These are phyloP conservation scores for Halocafeteria seosinensis DNA, from an alignment of 108 stramenopile genomes.

Conservation along the genomic window DNA sequence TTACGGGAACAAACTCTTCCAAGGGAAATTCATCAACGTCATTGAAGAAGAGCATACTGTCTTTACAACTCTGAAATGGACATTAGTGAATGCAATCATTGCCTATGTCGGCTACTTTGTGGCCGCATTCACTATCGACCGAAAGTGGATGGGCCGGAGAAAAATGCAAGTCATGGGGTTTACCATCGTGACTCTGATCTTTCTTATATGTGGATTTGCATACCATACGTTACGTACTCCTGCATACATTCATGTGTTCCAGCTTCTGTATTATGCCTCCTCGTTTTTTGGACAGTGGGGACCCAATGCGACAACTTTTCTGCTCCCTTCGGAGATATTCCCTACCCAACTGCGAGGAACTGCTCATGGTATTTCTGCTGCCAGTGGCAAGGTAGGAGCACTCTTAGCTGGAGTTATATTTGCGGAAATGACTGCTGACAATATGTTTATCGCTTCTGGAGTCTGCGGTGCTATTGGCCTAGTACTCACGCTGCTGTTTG, in stretches of 20 bases:
- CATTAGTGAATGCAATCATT: conserved; percentile 16
- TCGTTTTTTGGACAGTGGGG: conserved; percentile 43
- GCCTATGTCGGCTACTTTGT: conserved; percentile 29
- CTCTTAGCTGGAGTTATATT: conserved; percentile 1
- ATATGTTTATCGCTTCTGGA: no score
- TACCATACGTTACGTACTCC: background rate
- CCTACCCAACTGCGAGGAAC: conserved; percentile 31
- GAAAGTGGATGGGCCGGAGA: conserved; percentile 29
- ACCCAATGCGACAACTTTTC: conserved; percentile 41
- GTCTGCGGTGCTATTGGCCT: no score
- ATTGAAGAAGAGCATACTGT: no score
- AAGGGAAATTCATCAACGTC: background rate
- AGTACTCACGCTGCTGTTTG: no score
- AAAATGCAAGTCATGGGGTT: conserved; percentile 35
- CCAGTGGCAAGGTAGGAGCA: conserved; percentile 33
- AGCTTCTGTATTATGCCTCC: conserved; percentile 20
- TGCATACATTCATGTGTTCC: background rate
- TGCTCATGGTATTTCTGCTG: conserved; percentile 38
- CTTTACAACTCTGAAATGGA: conserved; percentile 1
- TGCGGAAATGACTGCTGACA: no score
- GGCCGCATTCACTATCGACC: conserved; percentile 21
- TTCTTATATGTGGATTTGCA: conserved; percentile 2
- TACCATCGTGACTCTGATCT: conserved; percentile 3
- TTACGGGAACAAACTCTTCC: conserved; percentile 30
- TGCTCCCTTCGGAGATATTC: conserved; percentile 43